Percentiles rank a stretch among this genome's conserved stretches.
phyloP scores from a whole-genome alignment of 1,284 basidiomycete genomes.

The Ustilago nuda region DNA sequence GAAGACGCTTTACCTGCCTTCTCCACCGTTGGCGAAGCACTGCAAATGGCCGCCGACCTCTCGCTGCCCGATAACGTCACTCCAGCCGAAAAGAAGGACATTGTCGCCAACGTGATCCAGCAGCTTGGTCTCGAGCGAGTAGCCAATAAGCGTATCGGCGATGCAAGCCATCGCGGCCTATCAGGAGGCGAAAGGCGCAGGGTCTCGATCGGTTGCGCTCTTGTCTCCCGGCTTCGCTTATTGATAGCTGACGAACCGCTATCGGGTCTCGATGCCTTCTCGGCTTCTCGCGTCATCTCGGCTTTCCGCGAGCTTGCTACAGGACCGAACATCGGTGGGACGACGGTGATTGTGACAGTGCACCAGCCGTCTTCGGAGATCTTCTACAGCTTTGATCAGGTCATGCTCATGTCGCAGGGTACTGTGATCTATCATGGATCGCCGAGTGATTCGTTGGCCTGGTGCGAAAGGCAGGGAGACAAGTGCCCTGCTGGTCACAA shows the following conservation, averaged over 20 bases:
- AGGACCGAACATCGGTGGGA: slow-evolving; percentile 32
- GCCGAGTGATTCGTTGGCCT: slow-evolving; percentile 45
- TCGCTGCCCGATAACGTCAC: slow-evolving; percentile 53
- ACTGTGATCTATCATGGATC: slow-evolving; percentile 50
- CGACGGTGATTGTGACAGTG: slow-evolving; percentile 56
- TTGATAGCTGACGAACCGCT: slow-evolving; percentile 58
- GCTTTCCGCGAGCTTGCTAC: slow-evolving; percentile 48
- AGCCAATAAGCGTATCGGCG: slow-evolving; percentile 53
- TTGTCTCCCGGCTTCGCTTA: slow-evolving; percentile 53
- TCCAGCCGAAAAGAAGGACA: slow-evolving; percentile 29
- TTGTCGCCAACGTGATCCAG: slow-evolving; percentile 39
- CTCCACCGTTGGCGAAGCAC: slow-evolving; percentile 58
- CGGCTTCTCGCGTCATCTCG: slow-evolving; percentile 51
- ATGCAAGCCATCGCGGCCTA: slow-evolving; percentile 49
- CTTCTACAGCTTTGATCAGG: slow-evolving; percentile 51
- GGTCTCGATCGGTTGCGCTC: slow-evolving; percentile 55
- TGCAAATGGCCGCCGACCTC: slow-evolving; percentile 55
- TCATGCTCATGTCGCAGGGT: slow-evolving; percentile 55
- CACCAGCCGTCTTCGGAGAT: slow-evolving; percentile 62
- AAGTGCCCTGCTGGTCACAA: slow-evolving; percentile 54
- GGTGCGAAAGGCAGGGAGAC: slow-evolving; percentile 53
- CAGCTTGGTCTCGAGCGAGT: slow-evolving; percentile 52
- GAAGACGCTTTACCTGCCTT: slow-evolving; percentile 55
- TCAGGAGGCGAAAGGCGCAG: slow-evolving; percentile 59
- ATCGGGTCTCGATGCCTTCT: slow-evolving; percentile 56